phyloP scores from a whole-genome alignment of 2,329 filamentous ascomycete species.

The Aureobasidium musti region DNA sequence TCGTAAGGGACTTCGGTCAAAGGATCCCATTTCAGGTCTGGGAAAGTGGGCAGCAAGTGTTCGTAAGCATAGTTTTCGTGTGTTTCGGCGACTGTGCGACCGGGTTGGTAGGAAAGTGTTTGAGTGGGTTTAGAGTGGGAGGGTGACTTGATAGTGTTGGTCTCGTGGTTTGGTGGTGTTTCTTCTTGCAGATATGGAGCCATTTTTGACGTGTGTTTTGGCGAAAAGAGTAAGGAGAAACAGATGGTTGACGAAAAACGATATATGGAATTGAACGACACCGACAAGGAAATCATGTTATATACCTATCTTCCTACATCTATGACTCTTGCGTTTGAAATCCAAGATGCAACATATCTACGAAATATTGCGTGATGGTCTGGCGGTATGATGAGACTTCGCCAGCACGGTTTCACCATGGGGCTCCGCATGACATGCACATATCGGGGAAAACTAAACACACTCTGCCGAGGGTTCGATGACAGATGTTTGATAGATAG shows the following conservation, averaged over 20 bases:
- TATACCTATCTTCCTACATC: not conserved
- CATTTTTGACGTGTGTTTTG: not conserved
- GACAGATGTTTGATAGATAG: not conserved
- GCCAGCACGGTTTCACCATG: not conserved
- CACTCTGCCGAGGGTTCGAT: not conserved
- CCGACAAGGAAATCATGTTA: not conserved
- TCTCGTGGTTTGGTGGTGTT: not conserved
- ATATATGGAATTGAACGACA: not conserved
- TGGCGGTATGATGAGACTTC: slow-evolving; percentile 1
- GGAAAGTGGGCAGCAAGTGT: slow-evolving; percentile 56
- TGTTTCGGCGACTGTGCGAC: slow-evolving; percentile 49
- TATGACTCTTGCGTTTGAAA: not conserved
- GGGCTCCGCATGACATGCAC: slow-evolving; percentile 2
- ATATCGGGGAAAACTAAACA: not conserved
- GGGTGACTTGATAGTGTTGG: not conserved
- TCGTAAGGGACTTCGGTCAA: slow-evolving; percentile 53
- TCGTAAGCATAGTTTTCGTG: slow-evolving; percentile 56
- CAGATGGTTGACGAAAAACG: not conserved
- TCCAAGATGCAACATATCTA: not conserved
- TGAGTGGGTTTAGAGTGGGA: not conserved
- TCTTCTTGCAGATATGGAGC: slow-evolving; percentile 18
- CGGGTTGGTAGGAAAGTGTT: slow-evolving; percentile 50
- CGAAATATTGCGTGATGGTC: not conserved
- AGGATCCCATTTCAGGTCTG: slow-evolving; percentile 46
- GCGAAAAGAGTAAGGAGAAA: no score